Percentiles rank a stretch among this genome's conserved stretches.
Conservation (phyloP, 129 eudicot genomes). For the carrot (Daucus carota) region DNA sequence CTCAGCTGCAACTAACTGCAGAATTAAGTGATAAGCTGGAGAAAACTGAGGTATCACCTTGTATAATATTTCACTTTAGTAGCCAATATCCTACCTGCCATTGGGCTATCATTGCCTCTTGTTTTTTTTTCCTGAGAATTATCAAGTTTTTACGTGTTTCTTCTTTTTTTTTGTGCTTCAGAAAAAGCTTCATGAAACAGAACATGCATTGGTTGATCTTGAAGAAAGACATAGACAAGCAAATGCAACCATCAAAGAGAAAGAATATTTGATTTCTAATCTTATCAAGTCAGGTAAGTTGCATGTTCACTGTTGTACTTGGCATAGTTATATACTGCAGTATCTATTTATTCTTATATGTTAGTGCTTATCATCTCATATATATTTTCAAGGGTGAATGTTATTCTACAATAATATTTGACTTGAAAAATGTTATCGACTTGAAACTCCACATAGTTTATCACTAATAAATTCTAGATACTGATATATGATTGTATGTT, state of each 20-base stretch:
- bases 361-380: not conserved
- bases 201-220: constrained; percentile 74
- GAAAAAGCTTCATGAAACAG: constrained; percentile 95
- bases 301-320: not conserved
- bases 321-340: not conserved
- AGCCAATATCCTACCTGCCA: not conserved
- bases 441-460: not conserved
- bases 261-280: constrained; percentile 78
- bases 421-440: no score
- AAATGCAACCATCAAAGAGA: constrained; percentile 85
- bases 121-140: constrained; percentile 1
- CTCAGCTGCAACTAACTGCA: constrained; percentile 69
- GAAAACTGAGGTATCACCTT: constrained; percentile 62
- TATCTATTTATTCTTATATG: no score
- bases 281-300: constrained; percentile 82
- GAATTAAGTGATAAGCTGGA: constrained; percentile 78
- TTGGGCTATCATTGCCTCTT: not conserved
- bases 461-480: not conserved
- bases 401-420: not conserved
- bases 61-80: not conserved
- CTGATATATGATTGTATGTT: not conserved
- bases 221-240: constrained; percentile 95
- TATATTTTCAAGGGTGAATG: not conserved
- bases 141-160: not conserved
- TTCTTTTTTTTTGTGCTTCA: constrained; percentile 18